phyloP scores from a whole-genome alignment of 495 filamentous ascomycete genomes.

The Polyplosphaeria fusca region DNA sequence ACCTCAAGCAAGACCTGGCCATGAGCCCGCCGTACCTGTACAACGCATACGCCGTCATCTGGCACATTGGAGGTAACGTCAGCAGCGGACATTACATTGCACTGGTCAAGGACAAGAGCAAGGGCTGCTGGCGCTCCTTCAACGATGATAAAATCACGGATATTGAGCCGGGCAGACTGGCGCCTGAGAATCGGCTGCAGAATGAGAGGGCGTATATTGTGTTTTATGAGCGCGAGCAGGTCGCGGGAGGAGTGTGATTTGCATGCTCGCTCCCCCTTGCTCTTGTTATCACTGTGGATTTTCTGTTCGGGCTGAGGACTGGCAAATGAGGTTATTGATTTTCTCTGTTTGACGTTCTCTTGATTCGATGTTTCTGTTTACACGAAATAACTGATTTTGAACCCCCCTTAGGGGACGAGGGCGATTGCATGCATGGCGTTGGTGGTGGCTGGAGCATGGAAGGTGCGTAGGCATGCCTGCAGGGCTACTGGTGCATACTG shows the following conservation, averaged over 20 bases:
- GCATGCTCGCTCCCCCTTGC: neutral
- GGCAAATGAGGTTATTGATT: neutral
- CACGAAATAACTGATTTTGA: neutral
- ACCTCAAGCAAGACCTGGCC: conserved; percentile 41
- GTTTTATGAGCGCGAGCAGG: conserved; percentile 49
- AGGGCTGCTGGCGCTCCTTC: conserved; percentile 62
- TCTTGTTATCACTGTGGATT: neutral
- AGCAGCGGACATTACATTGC: conserved; percentile 69
- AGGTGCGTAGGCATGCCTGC: too few species aligned
- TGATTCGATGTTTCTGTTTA: too few species aligned
- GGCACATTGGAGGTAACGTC: conserved; percentile 62
- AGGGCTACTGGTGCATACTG: too few species aligned
- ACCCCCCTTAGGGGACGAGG: neutral
- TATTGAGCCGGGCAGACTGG: conserved; percentile 55
- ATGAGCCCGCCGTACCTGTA: conserved; percentile 66
- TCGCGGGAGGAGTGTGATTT: conserved; percentile 4
- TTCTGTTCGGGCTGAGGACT: neutral
- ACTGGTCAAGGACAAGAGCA: conserved; percentile 55
- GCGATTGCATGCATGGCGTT: conserved; percentile 19
- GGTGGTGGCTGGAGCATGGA: conserved; percentile 3
- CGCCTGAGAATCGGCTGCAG: conserved; percentile 49
- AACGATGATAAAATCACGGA: conserved; percentile 61
- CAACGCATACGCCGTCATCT: conserved; percentile 68
- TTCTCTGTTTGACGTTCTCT: too few species aligned
- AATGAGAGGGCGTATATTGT: conserved; percentile 68